These are phyloP conservation scores for Candida ipomoeae DNA, from an alignment of 805 yeast genomes.

Conservation along the genomic window DNA sequence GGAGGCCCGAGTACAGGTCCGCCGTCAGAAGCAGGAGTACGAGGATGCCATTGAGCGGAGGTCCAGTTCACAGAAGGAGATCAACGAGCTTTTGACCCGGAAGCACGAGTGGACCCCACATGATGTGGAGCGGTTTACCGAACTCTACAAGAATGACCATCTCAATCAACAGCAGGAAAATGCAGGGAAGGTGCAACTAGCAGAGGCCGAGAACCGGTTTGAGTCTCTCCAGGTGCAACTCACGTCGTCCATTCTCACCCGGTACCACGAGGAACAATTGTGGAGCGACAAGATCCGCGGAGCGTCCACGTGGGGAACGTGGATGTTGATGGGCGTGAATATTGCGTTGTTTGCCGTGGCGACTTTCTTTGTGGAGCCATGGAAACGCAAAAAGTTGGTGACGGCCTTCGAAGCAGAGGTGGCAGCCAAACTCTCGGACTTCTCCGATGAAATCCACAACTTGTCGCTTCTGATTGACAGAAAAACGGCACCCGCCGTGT, in stretches of 20 bases:
- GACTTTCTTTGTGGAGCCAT: conserved; percentile 88
- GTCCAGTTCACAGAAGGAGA: conserved; percentile 70
- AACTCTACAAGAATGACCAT: conserved; percentile 77
- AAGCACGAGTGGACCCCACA: conserved; percentile 74
- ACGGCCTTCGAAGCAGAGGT: conserved; percentile 81
- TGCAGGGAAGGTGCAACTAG: conserved; percentile 45
- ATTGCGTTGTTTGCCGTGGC: conserved; percentile 72
- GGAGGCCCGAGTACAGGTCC: conserved; percentile 46
- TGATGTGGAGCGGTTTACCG: conserved; percentile 84
- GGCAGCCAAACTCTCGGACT: conserved; percentile 26
- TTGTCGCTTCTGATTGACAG: conserved; percentile 7
- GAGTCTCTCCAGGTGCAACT: conserved; percentile 68
- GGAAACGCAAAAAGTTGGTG: conserved; percentile 81
- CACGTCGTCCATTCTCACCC: conserved; percentile 71
- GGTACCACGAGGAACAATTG: conserved; percentile 95
- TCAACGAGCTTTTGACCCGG: conserved; percentile 82
- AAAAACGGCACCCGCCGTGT: background rate
- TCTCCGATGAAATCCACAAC: conserved; percentile 8
- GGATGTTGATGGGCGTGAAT: conserved; percentile 84
- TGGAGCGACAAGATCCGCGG: conserved; percentile 97
- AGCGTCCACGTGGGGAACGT: conserved; percentile 96
- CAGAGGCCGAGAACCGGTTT: conserved; percentile 53
- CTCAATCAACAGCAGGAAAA: conserved; percentile 59
- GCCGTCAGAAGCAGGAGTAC: conserved; percentile 47
- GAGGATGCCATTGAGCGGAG: conserved; percentile 60